phyloP scores from a whole-genome alignment of 495 filamentous ascomycete genomes.

The Hypoxylon subgilvum region DNA sequence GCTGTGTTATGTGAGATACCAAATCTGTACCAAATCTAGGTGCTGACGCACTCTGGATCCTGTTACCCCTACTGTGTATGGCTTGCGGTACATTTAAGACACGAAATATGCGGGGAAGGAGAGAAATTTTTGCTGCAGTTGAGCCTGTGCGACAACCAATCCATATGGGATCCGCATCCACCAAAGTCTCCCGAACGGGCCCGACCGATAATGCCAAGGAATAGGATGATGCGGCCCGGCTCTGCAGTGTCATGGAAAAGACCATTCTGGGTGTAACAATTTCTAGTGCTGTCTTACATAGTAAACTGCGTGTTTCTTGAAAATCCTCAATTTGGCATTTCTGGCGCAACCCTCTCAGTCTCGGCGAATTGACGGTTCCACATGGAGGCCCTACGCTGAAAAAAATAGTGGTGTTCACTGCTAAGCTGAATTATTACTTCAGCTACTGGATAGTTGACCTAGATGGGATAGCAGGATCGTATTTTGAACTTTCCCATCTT shows the following conservation, averaged over 20 bases:
- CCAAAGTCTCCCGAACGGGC: too few species aligned
- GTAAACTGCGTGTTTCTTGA: conserved; percentile 22
- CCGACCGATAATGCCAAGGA: too few species aligned
- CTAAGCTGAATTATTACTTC: conserved; percentile 20
- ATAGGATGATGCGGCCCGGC: too few species aligned
- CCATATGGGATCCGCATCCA: too few species aligned
- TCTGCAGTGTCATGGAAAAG: too few species aligned
- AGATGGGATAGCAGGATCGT: conserved; percentile 26
- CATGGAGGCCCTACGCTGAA: conserved; percentile 15
- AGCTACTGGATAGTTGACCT: conserved; percentile 21
- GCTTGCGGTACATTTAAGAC: too few species aligned
- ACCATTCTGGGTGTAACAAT: conserved; percentile 7
- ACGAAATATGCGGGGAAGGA: not conserved
- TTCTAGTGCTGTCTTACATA: conserved; percentile 16
- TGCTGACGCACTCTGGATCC: not conserved
- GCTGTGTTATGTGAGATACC: not conserved
- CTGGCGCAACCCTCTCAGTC: too few species aligned
- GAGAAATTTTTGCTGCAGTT: too few species aligned
- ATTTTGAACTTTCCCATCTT: conserved; percentile 31
- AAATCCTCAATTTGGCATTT: not conserved
- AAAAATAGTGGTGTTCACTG: conserved; percentile 7
- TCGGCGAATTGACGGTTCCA: conserved; percentile 28
- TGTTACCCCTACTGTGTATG: not conserved
- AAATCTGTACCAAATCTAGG: not conserved
- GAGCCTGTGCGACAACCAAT: too few species aligned